phyloP scores from a whole-genome alignment of 345 rosid species.

The Aurinia saxatilis region DNA sequence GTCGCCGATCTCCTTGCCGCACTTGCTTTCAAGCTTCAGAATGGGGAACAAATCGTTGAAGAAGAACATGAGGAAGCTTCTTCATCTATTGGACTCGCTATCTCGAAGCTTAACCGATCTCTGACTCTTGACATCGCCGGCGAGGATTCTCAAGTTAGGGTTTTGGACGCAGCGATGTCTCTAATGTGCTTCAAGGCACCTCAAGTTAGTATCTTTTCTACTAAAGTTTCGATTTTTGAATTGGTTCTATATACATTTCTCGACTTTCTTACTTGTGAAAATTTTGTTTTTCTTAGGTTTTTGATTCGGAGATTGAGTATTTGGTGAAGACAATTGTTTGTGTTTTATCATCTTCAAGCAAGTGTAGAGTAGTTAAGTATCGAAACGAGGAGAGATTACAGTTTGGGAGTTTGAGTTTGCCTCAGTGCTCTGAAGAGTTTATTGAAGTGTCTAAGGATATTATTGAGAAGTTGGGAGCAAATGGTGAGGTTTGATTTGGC shows the following conservation, averaged over 20 bases:
- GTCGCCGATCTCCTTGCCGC: constrained; percentile 20
- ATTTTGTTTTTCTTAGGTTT: constrained; percentile 49
- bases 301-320: constrained; percentile 46
- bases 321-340: constrained; percentile 47
- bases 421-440: constrained; percentile 36
- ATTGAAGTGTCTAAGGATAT: constrained; percentile 34
- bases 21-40: background rate
- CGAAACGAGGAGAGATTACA: constrained; percentile 39
- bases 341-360: constrained; percentile 46
- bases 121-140: constrained; percentile 34
- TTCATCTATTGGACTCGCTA: constrained; percentile 34
- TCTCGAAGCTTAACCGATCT: constrained; percentile 47
- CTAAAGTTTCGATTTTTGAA: background rate
- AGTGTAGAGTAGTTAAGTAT: constrained; percentile 31
- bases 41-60: background rate
- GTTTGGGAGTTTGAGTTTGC: constrained; percentile 46
- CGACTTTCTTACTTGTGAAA: background rate
- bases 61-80: constrained; percentile 21
- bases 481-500: constrained; percentile 32
- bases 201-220: constrained; percentile 31
- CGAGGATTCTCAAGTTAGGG: constrained; percentile 37
- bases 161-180: constrained; percentile 59
- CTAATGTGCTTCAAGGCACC: constrained; percentile 68
- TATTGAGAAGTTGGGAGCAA: constrained; percentile 34
- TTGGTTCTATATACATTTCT: background rate